Percentiles rank a stretch among this genome's conserved stretches.
These are phyloP conservation scores for Plasmodium gonderi DNA, from an alignment of 169 alveolate genomes.

Conservation along the genomic window DNA sequence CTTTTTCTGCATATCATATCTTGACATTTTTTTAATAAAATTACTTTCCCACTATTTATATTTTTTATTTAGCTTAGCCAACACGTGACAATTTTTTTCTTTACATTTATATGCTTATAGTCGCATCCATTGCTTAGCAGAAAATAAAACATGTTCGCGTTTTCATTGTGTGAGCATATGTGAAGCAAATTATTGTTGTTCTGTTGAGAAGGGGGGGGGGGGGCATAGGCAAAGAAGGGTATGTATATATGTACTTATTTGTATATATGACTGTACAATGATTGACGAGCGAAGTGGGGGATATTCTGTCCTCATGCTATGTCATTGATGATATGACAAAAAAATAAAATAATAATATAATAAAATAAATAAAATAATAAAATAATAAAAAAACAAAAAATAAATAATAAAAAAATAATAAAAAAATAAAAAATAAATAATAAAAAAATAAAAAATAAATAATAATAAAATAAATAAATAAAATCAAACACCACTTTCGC, in stretches of 20 bases:
- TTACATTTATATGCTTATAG: constrained; percentile 62
- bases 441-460: background rate
- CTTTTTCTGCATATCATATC: background rate
- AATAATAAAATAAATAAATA: too few species aligned
- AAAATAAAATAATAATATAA: too few species aligned
- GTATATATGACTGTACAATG: background rate
- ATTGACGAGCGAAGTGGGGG: background rate
- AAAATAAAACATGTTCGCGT: constrained; percentile 60
- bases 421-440: too few species aligned
- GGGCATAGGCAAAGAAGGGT: background rate
- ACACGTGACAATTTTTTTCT: background rate
- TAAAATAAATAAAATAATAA: too few species aligned
- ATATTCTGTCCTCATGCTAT: too few species aligned
- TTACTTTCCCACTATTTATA: background rate
- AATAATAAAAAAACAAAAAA: too few species aligned
- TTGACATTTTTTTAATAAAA: background rate
- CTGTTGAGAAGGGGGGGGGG: background rate
- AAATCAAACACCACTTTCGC: background rate
- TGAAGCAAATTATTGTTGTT: constrained; percentile 54
- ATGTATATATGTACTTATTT: background rate
- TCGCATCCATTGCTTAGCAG: constrained; percentile 64
- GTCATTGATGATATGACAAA: too few species aligned
- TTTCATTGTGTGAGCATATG: constrained; percentile 62
- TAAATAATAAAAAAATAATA: too few species aligned
- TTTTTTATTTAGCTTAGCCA: background rate